phyloP scores from a whole-genome alignment of 805 yeast genomes.

The Candida pini region DNA sequence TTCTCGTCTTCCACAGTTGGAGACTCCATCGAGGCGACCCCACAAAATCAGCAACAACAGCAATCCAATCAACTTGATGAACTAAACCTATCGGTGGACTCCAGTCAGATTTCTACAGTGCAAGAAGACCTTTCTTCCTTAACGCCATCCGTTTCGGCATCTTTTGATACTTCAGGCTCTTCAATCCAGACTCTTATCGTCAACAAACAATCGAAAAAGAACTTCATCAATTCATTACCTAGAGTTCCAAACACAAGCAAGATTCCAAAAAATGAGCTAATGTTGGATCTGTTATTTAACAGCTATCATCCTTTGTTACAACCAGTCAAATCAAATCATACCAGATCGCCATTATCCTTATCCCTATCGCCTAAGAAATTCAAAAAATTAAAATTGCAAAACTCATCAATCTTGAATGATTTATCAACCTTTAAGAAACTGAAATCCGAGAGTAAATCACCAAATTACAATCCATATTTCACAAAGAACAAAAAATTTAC shows the following conservation, averaged over 20 bases:
- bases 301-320: conserved; percentile 24
- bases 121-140: not conserved
- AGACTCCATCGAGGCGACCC: conserved; percentile 3
- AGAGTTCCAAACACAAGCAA: conserved; percentile 28
- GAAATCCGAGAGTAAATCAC: conserved; percentile 12
- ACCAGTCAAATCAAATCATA: conserved; percentile 26
- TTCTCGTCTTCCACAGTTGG: not conserved
- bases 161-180: conserved; percentile 1
- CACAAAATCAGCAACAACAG: conserved; percentile 1
- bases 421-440: conserved; percentile 21
- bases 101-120: not conserved
- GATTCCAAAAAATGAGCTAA: conserved; percentile 23
- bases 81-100: not conserved
- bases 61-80: conserved; percentile 3
- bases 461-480: conserved; percentile 26
- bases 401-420: conserved; percentile 23
- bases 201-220: conserved; percentile 13
- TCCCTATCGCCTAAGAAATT: conserved; percentile 16
- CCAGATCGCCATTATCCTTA: conserved; percentile 17
- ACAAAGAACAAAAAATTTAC: conserved; percentile 21
- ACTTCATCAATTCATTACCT: conserved; percentile 26
- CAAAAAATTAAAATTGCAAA: conserved; percentile 13
- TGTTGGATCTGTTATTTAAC: conserved; percentile 26
- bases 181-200: conserved; percentile 4
- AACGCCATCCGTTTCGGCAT: not conserved